Conservation (phyloP, 2,329 filamentous ascomycete genomes). For the Claviceps capensis region DNA sequence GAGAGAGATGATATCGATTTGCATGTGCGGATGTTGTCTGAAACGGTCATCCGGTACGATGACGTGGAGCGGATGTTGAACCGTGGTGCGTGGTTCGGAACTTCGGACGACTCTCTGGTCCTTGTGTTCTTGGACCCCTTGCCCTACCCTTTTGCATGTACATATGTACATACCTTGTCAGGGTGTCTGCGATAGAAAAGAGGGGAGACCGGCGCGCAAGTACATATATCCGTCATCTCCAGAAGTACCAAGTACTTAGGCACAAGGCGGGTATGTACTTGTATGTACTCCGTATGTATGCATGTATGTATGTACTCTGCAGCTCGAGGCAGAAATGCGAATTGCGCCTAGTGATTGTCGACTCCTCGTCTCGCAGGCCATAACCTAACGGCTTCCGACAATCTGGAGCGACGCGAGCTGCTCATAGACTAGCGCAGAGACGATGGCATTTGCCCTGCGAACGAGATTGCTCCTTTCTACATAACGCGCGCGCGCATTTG, state of each 20-base stretch:
- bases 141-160: too few relatives aligned
- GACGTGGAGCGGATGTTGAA: background rate
- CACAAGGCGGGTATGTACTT: too few relatives aligned
- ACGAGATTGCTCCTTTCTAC: background rate
- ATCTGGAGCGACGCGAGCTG: background rate
- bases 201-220: too few relatives aligned
- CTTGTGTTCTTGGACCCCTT: too few relatives aligned
- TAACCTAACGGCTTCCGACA: background rate
- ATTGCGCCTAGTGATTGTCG: too few relatives aligned
- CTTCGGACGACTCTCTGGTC: background rate
- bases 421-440: background rate
- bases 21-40: background rate
- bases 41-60: background rate
- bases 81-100: background rate
- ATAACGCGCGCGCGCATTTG: background rate
- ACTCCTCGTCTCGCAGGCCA: background rate
- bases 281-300: too few relatives aligned
- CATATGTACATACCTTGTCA: too few relatives aligned
- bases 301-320: too few relatives aligned
- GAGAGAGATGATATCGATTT: background rate
- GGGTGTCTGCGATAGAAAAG: too few relatives aligned
- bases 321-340: too few relatives aligned
- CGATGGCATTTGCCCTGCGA: background rate
- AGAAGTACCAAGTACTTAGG: too few relatives aligned
- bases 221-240: too few relatives aligned